Conservation (phyloP, 73 alveolate species). For the Halteria grandinella region DNA sequence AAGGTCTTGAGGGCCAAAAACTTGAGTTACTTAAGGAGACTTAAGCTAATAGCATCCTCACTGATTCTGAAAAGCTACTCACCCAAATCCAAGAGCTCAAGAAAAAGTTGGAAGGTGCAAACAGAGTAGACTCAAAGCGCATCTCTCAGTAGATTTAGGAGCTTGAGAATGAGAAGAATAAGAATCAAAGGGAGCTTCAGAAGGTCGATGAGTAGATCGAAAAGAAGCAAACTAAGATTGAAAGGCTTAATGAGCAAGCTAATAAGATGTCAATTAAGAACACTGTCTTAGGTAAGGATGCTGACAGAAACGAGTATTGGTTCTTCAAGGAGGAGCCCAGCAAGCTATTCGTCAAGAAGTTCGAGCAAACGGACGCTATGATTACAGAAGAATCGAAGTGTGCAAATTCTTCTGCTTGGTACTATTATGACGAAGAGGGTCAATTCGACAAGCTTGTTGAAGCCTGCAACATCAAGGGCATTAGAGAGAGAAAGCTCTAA, state of each 20-base stretch:
- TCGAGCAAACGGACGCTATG: background rate
- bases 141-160: slow-evolving; percentile 29
- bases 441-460: slow-evolving; percentile 47
- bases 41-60: slow-evolving; percentile 30
- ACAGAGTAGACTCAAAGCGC: slow-evolving; percentile 50
- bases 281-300: slow-evolving; percentile 63
- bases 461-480: slow-evolving; percentile 63
- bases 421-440: slow-evolving; percentile 64
- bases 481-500: slow-evolving; percentile 68
- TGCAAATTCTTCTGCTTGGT: slow-evolving; percentile 52
- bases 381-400: slow-evolving; percentile 6
- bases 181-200: slow-evolving; percentile 34
- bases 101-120: slow-evolving; percentile 37
- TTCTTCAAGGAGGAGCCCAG: slow-evolving; percentile 70
- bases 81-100: slow-evolving; percentile 58
- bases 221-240: slow-evolving; percentile 52
- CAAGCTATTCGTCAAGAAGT: slow-evolving; percentile 55
- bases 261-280: slow-evolving; percentile 59
- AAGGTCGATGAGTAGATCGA: slow-evolving; percentile 59
- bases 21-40: slow-evolving; percentile 47
- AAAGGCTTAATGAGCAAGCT: slow-evolving; percentile 53
- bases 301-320: slow-evolving; percentile 69
- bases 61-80: slow-evolving; percentile 40
- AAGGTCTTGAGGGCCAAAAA: slow-evolving; percentile 52
- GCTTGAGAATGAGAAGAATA: slow-evolving; percentile 58